Base-by-base conservation (phyloP, 2,329 filamentous ascomycete species). In the Colletotrichum sp. region DNA sequence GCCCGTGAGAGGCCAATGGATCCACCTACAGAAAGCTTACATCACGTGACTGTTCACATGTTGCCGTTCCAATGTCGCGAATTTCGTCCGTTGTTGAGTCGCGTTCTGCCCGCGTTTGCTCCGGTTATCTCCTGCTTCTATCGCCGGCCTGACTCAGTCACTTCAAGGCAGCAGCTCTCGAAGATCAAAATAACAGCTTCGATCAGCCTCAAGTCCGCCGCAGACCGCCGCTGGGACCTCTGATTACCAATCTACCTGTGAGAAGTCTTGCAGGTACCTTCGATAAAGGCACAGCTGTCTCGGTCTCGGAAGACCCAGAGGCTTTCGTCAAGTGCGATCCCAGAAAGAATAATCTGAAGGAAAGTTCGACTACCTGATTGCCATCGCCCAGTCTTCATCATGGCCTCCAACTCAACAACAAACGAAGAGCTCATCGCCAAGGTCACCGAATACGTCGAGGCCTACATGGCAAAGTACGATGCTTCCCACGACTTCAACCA, bases 401-500 rank as follows among this genome's bases (percentile, higher is more conserved):
- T 77, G 75, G 32, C 34, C 16, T 18, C 48, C 64, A 21, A 52
- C 4, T 52, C 69, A 24, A 26, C 38, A 4, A 65, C n/a, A 71
- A 80, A 84, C 71, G 83, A 87, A 73, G 83, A 85, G 60, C 83
- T 88, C 71, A 86, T 94, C 78, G 86, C 91, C 81, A 84, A 86
- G 66, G 90, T 93, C 75, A 91, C 91, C 21, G 85, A 86, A 61
- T 94, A 93, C 82, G 93, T 95, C 69, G 60, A 91, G 80, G 86
- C 88, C 56, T 95, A 94, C 87, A 96, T 96, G 93, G 88, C 91
- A 61, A 88, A 91, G 77, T 95, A 95, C 85, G 96, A 98, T 85
- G 92, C 92, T 67, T 98, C 95, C 3, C 96, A 98, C 87, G 95
- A 98, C 86, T 97, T 95, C 87, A 88, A 91, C 72, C 96, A 98